Conservation (phyloP, 345 rosid genomes). For the Arabidopsis suecica region DNA sequence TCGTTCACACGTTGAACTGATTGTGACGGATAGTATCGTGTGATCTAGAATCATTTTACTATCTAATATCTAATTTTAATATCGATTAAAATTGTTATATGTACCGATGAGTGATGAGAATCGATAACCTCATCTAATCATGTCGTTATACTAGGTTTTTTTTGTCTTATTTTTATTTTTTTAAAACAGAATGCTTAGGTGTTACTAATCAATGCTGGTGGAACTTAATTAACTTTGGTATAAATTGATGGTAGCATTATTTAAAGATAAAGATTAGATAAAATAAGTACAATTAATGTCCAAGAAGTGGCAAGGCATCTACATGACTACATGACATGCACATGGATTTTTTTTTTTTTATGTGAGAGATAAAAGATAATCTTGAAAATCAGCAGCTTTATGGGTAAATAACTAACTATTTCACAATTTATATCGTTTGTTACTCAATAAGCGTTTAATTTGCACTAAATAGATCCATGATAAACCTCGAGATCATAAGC, state of each 20-base stretch:
- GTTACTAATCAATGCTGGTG: neutral
- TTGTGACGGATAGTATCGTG: conserved; percentile 4
- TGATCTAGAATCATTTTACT: conserved; percentile 15
- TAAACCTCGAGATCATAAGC: neutral
- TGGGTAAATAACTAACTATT: neutral
- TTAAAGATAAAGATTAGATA: neutral
- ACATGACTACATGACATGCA: neutral
- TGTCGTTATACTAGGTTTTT: neutral
- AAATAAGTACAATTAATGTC: neutral
- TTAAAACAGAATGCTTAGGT: neutral
- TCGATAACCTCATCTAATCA: neutral
- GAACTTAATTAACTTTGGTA: neutral
- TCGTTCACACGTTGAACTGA: conserved; percentile 1
- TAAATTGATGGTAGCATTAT: neutral
- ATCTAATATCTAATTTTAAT: neutral
- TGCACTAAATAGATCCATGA: neutral
- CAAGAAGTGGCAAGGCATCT: neutral
- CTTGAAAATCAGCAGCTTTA: neutral
- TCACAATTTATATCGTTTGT: neutral
- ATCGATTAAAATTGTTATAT: neutral
- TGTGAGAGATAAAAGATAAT: neutral
- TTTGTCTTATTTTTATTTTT: neutral
- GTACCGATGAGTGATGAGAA: neutral
- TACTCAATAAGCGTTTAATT: neutral
- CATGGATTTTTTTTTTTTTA: neutral